phyloP scores from a whole-genome alignment of 1,284 basidiomycete species.

The Sanghuangporus sanghuang region DNA sequence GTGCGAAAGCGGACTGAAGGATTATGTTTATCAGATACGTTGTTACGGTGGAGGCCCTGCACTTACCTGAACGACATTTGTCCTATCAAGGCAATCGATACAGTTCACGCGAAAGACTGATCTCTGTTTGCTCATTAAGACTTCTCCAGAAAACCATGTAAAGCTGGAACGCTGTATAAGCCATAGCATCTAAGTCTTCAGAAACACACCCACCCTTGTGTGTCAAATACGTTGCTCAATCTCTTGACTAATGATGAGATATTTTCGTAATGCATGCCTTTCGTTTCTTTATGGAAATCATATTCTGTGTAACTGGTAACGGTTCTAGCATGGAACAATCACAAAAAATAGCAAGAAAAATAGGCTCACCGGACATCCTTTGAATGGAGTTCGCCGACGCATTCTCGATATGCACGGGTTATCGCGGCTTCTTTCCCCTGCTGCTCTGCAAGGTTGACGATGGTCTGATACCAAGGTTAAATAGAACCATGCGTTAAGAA shows the following conservation, averaged over 20 bases:
- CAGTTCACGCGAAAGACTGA: slow-evolving; percentile 88
- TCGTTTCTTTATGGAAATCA: slow-evolving; percentile 89
- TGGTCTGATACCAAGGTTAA: slow-evolving; percentile 44
- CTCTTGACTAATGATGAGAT: slow-evolving; percentile 74
- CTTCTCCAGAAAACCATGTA: slow-evolving; percentile 77
- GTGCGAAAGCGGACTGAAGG: slow-evolving; percentile 80
- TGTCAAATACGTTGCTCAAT: slow-evolving; percentile 68
- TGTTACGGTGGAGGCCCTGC: background rate
- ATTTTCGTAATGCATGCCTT: slow-evolving; percentile 92
- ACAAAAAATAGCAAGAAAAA: background rate
- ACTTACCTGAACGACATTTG: slow-evolving; percentile 79
- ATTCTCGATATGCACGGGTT: slow-evolving; percentile 74
- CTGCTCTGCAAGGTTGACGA: slow-evolving; percentile 89
- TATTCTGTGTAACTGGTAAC: slow-evolving; percentile 61
- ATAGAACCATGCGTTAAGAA: background rate
- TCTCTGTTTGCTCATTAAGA: slow-evolving; percentile 73
- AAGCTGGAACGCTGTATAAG: slow-evolving; percentile 46
- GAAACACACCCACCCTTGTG: slow-evolving; percentile 55
- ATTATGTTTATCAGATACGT: background rate
- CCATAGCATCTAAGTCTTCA: background rate
- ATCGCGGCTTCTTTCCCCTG: slow-evolving; percentile 83
- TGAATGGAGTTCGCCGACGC: slow-evolving; percentile 53
- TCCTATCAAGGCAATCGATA: slow-evolving; percentile 90
- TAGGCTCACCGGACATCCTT: slow-evolving; percentile 59
- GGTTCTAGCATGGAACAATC: background rate